Percentiles rank a stretch among this genome's conserved stretches.
Evolutionary conservation across 768 basidiomycete genomes (phyloP).

Genomic region (Atractiella rhizophila): DNA sequence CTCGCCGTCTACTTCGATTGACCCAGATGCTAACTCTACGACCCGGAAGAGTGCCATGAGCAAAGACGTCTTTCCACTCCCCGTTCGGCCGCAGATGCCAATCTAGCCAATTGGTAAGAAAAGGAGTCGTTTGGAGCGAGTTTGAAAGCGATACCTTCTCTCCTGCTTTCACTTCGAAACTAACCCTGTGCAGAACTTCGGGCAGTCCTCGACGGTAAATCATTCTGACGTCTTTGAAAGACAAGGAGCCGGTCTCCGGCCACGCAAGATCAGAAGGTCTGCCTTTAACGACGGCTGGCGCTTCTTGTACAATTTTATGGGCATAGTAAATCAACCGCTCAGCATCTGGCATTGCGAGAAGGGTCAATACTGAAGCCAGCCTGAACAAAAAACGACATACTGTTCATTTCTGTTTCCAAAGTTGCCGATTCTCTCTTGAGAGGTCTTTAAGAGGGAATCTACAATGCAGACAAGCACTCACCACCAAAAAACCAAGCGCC

Average conservation of each 20-base stretch:
- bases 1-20: conserved; percentile 53
- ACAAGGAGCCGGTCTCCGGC: conserved; percentile 49
- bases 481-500: no score
- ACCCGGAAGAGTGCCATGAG: conserved; percentile 21
- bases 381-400: no score
- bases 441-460: no score
- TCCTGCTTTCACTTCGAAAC: conserved; percentile 40
- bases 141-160: conserved; percentile 55
- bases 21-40: conserved; percentile 50
- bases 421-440: no score
- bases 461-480: no score
- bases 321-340: conserved; percentile 57
- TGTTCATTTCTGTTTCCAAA: no score
- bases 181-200: conserved; percentile 55
- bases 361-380: no score
- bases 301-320: conserved; percentile 60
- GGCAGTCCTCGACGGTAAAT: conserved; percentile 72
- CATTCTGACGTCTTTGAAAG: conserved; percentile 49
- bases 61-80: conserved; percentile 36
- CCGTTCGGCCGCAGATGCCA: conserved; percentile 39
- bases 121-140: not conserved
- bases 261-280: conserved; percentile 37
- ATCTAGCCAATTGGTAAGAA: conserved; percentile 30
- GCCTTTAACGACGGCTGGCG: conserved; percentile 39
- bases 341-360: conserved; percentile 50